Percentiles rank a stretch among this genome's conserved stretches.
Conservation (phyloP, 768 basidiomycete genomes). For the Panaeolus cyanescens region DNA sequence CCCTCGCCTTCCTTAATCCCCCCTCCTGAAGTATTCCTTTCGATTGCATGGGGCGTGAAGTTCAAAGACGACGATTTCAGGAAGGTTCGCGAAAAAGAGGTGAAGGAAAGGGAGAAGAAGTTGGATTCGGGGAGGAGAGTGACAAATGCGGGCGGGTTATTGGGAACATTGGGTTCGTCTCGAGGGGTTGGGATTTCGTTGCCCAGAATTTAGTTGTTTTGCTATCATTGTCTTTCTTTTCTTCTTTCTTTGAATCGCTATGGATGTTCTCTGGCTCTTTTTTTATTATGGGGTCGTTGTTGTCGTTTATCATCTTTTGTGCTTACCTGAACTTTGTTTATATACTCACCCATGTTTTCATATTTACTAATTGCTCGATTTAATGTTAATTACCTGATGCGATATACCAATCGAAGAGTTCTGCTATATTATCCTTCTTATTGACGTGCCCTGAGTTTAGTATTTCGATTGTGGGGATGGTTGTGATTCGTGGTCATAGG, state of each 20-base stretch:
- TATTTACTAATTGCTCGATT: too few relatives aligned
- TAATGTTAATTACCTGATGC: too few relatives aligned
- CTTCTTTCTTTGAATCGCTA: neutral
- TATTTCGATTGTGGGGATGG: too few relatives aligned
- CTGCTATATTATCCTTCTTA: too few relatives aligned
- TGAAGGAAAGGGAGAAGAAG: neutral
- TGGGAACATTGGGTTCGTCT: neutral
- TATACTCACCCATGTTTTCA: too few relatives aligned
- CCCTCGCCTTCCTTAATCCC: conserved; percentile 56
- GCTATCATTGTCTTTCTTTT: neutral
- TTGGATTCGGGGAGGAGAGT: neutral
- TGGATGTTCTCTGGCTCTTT: neutral
- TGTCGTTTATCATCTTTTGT: conserved; percentile 1
- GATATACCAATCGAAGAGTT: too few relatives aligned
- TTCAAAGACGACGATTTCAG: conserved; percentile 79
- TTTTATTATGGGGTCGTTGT: neutral
- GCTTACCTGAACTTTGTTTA: too few relatives aligned
- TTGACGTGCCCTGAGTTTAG: too few relatives aligned
- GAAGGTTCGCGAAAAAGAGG: conserved; percentile 32
- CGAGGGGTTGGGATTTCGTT: neutral
- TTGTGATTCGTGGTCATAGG: too few relatives aligned
- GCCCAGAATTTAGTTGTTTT: neutral
- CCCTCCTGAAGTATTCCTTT: conserved; percentile 60
- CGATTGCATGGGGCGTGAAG: conserved; percentile 64
- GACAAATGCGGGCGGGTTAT: neutral